Evolutionary conservation across 805 yeast genomes (phyloP).

Genomic region (Candida alai): DNA sequence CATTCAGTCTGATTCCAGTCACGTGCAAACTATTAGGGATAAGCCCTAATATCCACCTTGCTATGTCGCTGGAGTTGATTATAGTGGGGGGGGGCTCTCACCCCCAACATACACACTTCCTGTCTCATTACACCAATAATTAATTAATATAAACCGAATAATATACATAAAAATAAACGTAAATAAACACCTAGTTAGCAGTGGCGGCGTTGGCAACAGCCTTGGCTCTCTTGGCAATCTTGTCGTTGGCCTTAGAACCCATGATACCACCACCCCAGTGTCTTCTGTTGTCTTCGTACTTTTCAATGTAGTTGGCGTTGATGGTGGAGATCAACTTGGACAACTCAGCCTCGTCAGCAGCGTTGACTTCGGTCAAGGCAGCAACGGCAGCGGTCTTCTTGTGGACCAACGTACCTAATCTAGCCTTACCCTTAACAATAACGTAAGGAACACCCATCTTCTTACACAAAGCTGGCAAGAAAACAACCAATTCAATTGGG

Average conservation of each 20-base stretch:
- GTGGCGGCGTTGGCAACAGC: slow-evolving; percentile 36
- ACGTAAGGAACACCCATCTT: slow-evolving; percentile 94
- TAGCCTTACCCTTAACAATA: slow-evolving; percentile 43
- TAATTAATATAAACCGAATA: no score
- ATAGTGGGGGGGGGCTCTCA: no score
- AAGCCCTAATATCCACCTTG: slow-evolving; percentile 5
- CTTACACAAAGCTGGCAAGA: slow-evolving; percentile 98
- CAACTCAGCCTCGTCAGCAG: slow-evolving; percentile 93
- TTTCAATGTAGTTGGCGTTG: slow-evolving; percentile 88
- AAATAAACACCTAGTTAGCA: slow-evolving; percentile 3
- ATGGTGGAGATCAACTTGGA: slow-evolving; percentile 90
- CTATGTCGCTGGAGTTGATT: no score
- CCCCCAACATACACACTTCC: no score
- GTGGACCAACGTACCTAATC: slow-evolving; percentile 74
- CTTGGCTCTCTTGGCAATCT: slow-evolving; percentile 72
- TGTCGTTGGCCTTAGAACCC: slow-evolving; percentile 91
- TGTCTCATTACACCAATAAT: no score
- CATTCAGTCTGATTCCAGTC: no score
- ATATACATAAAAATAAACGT: not conserved
- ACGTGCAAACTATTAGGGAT: slow-evolving; percentile 3
- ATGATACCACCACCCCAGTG: slow-evolving; percentile 99
- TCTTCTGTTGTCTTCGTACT: slow-evolving; percentile 93
- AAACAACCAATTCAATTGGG: slow-evolving; percentile 96
- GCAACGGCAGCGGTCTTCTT: slow-evolving; percentile 96
- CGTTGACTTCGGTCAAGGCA: slow-evolving; percentile 90